These are phyloP conservation scores for Aspergillus leporis DNA, from an alignment of 495 filamentous ascomycete species.

Conservation along the genomic window DNA sequence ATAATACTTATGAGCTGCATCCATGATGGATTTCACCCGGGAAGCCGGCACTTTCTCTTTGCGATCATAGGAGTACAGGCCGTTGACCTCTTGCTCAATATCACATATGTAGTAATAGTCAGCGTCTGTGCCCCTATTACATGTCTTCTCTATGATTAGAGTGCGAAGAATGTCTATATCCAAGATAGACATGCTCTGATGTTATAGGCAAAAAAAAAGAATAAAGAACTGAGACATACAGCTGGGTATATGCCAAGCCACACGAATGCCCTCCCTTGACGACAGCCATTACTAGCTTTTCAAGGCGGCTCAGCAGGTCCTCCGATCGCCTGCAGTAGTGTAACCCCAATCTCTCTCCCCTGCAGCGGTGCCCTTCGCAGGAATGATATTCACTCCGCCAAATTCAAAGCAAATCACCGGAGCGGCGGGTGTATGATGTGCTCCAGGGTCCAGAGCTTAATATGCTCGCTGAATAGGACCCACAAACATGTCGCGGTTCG, in stretches of 20 bases:
- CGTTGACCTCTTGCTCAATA: conserved; percentile 45
- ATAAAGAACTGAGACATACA: conserved; percentile 28
- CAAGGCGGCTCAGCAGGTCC: conserved; percentile 33
- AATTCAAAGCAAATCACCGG: conserved; percentile 61
- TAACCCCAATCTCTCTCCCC: conserved; percentile 41
- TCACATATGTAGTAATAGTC: conserved; percentile 26
- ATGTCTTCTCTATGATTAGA: no score
- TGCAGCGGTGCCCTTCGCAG: conserved; percentile 29
- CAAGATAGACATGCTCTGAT: no score
- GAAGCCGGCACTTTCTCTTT: conserved; percentile 35
- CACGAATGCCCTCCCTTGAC: conserved; percentile 37
- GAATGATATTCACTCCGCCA: conserved; percentile 60
- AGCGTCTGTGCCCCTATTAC: not conserved
- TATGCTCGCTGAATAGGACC: conserved; percentile 31
- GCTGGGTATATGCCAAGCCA: conserved; percentile 41
- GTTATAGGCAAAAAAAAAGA: not conserved
- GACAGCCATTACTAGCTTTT: conserved; percentile 38
- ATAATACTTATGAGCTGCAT: conserved; percentile 35
- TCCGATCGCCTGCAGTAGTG: conserved; percentile 37
- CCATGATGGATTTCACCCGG: conserved; percentile 39
- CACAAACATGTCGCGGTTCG: conserved; percentile 49
- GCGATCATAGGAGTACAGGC: conserved; percentile 38
- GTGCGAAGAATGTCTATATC: no score
- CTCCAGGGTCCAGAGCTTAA: conserved; percentile 40
- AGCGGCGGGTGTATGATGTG: conserved; percentile 45